Conservation (phyloP, 768 basidiomycete genomes). For the Agaricus blazei region DNA sequence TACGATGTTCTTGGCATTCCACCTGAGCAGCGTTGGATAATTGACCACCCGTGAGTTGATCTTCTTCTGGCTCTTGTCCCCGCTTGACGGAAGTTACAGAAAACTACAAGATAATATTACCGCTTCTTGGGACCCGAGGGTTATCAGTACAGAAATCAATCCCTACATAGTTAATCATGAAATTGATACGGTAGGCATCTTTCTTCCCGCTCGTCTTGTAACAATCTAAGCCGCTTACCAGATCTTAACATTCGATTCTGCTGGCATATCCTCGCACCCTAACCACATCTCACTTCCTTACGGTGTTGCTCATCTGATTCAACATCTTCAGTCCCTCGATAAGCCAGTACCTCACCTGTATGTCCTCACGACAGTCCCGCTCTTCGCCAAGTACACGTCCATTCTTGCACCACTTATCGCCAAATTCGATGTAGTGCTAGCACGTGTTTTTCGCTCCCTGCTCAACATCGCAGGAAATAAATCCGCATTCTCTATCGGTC, state of each 20-base stretch:
- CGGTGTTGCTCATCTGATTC: slow-evolving; percentile 45
- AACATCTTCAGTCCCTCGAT: slow-evolving; percentile 15
- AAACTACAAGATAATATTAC: slow-evolving; percentile 75
- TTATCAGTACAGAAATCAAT: slow-evolving; percentile 53
- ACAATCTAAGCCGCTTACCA: slow-evolving; percentile 20
- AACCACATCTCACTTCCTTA: slow-evolving; percentile 74
- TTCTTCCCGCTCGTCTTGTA: slow-evolving; percentile 13
- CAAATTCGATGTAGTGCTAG: slow-evolving; percentile 38
- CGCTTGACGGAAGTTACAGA: slow-evolving; percentile 23
- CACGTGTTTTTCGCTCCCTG: background rate
- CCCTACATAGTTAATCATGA: slow-evolving; percentile 53
- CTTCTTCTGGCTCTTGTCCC: background rate
- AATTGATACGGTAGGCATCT: slow-evolving; percentile 51
- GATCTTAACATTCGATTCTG: slow-evolving; percentile 82
- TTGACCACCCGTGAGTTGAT: slow-evolving; percentile 67
- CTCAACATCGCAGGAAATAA: slow-evolving; percentile 12
- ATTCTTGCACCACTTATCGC: slow-evolving; percentile 44
- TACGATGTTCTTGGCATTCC: slow-evolving; percentile 66
- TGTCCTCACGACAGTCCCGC: slow-evolving; percentile 54
- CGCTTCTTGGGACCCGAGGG: slow-evolving; percentile 51
- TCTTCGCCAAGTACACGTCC: slow-evolving; percentile 57
- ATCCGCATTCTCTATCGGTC: slow-evolving; percentile 10
- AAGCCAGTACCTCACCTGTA: slow-evolving; percentile 39
- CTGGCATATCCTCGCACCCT: slow-evolving; percentile 79
- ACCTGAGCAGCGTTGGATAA: slow-evolving; percentile 44